These are phyloP conservation scores for Acanthamoeba rhysodes DNA, from an alignment of 208 protist species.

Conservation along the genomic window DNA sequence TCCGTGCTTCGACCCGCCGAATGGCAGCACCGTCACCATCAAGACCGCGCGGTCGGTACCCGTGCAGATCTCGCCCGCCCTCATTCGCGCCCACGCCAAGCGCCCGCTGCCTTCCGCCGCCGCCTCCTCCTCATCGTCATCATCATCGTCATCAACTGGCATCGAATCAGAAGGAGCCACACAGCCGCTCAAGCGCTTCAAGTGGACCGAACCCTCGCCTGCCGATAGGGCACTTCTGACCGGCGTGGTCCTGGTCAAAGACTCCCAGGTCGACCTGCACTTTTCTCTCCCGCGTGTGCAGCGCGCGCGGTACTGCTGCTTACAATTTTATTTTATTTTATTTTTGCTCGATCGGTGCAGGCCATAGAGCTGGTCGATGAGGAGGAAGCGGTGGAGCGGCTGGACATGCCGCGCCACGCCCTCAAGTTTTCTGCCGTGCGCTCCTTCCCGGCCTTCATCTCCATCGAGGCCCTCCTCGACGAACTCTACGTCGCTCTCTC, in stretches of 20 bases:
- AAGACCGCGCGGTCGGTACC: conserved; percentile 31
- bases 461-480: conserved; percentile 20
- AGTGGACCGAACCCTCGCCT: conserved; percentile 22
- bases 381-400: neutral
- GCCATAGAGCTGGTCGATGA: neutral
- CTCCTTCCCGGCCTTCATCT: neutral
- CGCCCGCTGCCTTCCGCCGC: neutral
- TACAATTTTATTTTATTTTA: neutral
- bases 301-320: neutral
- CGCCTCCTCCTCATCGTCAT: neutral
- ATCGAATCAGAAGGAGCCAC: neutral
- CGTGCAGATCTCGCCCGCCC: conserved; percentile 3
- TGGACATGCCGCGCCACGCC: neutral
- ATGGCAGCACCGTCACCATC: conserved; percentile 60
- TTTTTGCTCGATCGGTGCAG: neutral
- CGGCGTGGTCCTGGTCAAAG: conserved; percentile 16
- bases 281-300: neutral
- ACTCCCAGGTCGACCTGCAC: neutral
- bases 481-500: conserved; percentile 13
- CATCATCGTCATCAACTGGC: neutral
- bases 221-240: neutral
- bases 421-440: conserved; percentile 38
- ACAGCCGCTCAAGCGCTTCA: neutral
- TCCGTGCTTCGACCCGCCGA: conserved; percentile 67
- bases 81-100: conserved; percentile 8